Base-by-base conservation (phyloP, 768 basidiomycete species). In the Termitomyces sp. region DNA sequence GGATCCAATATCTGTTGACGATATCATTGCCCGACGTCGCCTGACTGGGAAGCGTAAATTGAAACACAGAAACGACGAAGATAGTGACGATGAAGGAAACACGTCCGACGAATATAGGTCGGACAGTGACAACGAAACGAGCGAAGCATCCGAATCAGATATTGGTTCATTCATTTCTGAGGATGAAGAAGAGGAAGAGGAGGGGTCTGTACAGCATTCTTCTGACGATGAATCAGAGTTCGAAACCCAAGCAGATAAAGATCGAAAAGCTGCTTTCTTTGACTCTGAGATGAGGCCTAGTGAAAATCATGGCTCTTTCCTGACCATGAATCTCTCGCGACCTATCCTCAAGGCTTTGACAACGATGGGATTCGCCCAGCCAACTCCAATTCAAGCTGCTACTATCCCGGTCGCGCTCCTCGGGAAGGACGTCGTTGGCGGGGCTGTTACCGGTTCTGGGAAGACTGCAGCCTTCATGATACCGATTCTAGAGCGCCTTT, bases 391-490 rank as follows among this genome's bases (percentile, higher is more conserved):
- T 47, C 97, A 99, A 72, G 85, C 91, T 2, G 86, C 91, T 40
- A 89, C 95, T 12, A 92, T 99, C 52, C 97, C 97, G 16, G 86
- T 94, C 40, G 96, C 94, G 22, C 81, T 99, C 18, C 69, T 95
- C 22, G 97, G 97, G 48, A 94, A 97, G 66, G 97, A 99, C 68
- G 82, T 99, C 35, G 94, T 99, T 50, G 97, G 96, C 31, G 88
- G 84, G 55, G 96, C 97, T 18, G 91, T 96, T 16, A 99, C 97
- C 16, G 97, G 97, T 57, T 97, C 94, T 5, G 97, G 97, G 56
- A 99, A 99, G 76, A 99, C 97, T 1, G 96, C 94, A 10, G 97
- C 97, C 2, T 99, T 98, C 73, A 88, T 89, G 64, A 86, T 98
- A 56, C 97, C 97, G 38, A 89, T 95, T 73, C 70, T 95, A 47